These are phyloP conservation scores for Ceratobasidium sp. DNA, from an alignment of 1,284 basidiomycete species.

Conservation along the genomic window DNA sequence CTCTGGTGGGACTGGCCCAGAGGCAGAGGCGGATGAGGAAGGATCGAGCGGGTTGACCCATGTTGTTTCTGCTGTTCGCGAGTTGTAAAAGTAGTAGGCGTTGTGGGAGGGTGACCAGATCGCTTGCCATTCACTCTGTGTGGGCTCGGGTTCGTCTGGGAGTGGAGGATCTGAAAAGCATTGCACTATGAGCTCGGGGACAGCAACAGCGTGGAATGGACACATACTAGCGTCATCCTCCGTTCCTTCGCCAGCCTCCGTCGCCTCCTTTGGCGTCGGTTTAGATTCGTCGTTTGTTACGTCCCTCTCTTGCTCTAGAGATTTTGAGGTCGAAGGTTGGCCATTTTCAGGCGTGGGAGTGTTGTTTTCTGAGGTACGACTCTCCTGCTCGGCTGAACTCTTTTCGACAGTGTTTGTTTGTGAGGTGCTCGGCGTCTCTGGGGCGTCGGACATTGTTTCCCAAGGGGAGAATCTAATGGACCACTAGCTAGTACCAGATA, in stretches of 20 bases:
- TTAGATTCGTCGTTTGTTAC: background rate
- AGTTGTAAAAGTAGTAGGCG: slow-evolving; percentile 89
- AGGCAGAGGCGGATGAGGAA: slow-evolving; percentile 18
- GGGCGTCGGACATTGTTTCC: too few relatives aligned
- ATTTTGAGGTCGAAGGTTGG: too few relatives aligned
- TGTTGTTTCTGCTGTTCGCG: slow-evolving; percentile 79
- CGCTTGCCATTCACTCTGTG: slow-evolving; percentile 73
- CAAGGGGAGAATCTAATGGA: too few relatives aligned
- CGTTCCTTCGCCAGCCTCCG: background rate
- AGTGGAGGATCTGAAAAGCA: slow-evolving; percentile 24
- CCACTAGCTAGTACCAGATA: too few relatives aligned
- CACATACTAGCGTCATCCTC: slow-evolving; percentile 10
- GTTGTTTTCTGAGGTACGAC: too few relatives aligned
- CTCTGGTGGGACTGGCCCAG: slow-evolving; percentile 37
- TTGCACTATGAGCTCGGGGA: background rate
- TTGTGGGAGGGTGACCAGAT: slow-evolving; percentile 81
- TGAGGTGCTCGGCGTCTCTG: too few relatives aligned
- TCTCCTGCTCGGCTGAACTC: too few relatives aligned
- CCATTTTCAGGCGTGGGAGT: too few relatives aligned
- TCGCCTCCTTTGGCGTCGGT: background rate
- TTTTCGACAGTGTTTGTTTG: too few relatives aligned
- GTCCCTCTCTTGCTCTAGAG: too few relatives aligned
- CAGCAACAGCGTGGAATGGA: background rate
- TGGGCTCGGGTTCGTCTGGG: slow-evolving; percentile 21
- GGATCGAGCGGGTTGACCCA: slow-evolving; percentile 80